Evolutionary conservation across 768 basidiomycete genomes (phyloP).

Genomic region (Agrocybe chaxingu): DNA sequence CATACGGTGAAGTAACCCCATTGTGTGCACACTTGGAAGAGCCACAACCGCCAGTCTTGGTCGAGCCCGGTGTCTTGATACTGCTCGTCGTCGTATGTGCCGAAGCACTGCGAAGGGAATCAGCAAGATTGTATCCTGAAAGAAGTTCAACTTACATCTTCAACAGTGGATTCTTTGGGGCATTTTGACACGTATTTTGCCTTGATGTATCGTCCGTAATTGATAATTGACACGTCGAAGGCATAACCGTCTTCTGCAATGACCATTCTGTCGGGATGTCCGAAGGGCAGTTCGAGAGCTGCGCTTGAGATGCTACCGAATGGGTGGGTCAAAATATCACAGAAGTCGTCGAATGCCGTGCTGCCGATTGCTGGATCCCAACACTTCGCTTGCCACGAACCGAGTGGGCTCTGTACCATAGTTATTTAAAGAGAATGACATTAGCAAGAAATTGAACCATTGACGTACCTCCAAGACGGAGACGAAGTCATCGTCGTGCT

Average conservation of each 20-base stretch:
- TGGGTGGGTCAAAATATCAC: slow-evolving; percentile 50
- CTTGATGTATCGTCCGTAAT: slow-evolving; percentile 78
- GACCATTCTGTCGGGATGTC: slow-evolving; percentile 46
- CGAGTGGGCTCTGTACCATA: slow-evolving; percentile 49
- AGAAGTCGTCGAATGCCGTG: slow-evolving; percentile 67
- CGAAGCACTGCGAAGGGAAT: slow-evolving; percentile 65
- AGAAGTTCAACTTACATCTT: slow-evolving; percentile 25
- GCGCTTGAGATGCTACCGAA: slow-evolving; percentile 23
- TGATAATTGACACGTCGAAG: slow-evolving; percentile 59
- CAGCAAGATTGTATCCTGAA: neutral
- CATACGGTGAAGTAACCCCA: slow-evolving; percentile 92
- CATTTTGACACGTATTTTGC: slow-evolving; percentile 63
- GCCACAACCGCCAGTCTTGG: slow-evolving; percentile 84
- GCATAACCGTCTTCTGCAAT: slow-evolving; percentile 41
- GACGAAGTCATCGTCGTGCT: slow-evolving; percentile 77
- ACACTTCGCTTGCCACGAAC: slow-evolving; percentile 77
- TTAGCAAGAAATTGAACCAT: slow-evolving; percentile 6
- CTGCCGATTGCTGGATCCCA: slow-evolving; percentile 79
- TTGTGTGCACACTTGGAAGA: slow-evolving; percentile 89
- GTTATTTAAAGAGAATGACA: neutral
- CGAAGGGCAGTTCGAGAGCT: slow-evolving; percentile 41
- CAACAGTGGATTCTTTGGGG: slow-evolving; percentile 35
- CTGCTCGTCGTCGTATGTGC: slow-evolving; percentile 67
- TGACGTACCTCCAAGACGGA: slow-evolving; percentile 58
- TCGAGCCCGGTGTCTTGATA: slow-evolving; percentile 61